These are phyloP conservation scores for Colletotrichum sp. DNA, from an alignment of 2,329 filamentous ascomycete genomes.

Conservation along the genomic window DNA sequence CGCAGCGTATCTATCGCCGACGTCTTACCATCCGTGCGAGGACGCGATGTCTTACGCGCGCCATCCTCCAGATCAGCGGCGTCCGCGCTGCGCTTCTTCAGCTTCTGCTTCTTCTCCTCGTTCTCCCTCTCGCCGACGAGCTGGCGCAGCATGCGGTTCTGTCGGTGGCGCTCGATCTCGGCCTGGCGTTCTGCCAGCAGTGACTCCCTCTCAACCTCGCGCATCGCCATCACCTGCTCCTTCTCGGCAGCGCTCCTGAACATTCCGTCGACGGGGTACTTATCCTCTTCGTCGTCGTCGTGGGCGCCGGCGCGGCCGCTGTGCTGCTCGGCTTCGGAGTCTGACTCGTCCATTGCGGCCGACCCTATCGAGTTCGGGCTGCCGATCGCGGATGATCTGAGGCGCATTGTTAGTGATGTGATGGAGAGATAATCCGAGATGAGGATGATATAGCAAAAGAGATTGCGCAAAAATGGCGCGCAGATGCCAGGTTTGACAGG, in stretches of 20 bases:
- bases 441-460: neutral
- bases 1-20: conserved; percentile 75
- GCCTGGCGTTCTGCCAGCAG: conserved; percentile 87
- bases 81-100: conserved; percentile 79
- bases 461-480: neutral
- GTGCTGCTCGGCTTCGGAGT: conserved; percentile 62
- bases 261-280: conserved; percentile 88
- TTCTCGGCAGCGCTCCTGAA: conserved; percentile 78
- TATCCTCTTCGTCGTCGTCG: conserved; percentile 63
- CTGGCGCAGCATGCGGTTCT: conserved; percentile 81
- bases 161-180: conserved; percentile 80
- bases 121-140: conserved; percentile 73
- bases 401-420: neutral
- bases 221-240: conserved; percentile 80
- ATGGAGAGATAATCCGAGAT: neutral
- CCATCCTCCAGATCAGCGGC: conserved; percentile 80
- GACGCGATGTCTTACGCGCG: conserved; percentile 75
- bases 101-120: conserved; percentile 64
- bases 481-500: neutral
- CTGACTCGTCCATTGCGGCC: conserved; percentile 88
- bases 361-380: conserved; percentile 80
- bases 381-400: conserved; percentile 71
- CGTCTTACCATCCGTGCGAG: conserved; percentile 72
- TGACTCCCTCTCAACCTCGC: conserved; percentile 89
- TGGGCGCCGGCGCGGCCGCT: conserved; percentile 35